Base-by-base conservation (phyloP, 805 yeast genomes). In the Jamesozyma hellenica region DNA sequence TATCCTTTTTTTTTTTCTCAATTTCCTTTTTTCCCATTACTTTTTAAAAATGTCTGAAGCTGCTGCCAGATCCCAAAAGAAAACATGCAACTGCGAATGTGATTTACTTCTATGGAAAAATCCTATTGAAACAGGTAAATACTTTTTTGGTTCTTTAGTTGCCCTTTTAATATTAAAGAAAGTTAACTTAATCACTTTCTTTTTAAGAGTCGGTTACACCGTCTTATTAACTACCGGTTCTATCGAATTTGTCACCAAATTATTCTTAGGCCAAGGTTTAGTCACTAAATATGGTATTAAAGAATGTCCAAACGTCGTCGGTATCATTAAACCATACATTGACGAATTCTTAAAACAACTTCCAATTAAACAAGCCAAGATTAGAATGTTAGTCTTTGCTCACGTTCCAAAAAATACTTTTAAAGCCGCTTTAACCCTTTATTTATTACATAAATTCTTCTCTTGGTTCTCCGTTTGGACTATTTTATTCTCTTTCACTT, bases 221-320 rank as follows among this genome's bases (percentile, higher is more conserved):
- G 76, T 72, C 21, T 69, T 87, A 46, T 65, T 72, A 39, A 48
- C 72, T 23, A 72, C 90, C 36, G 92, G 87, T 38, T 68, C 74
- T 41, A 82, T 79, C 41, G 96, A 88, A 67, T 82, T 79, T 56
- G 68, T 71, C 42, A 82, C 94, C 45, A 81, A 81, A 56, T 52
- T 76, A 32, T 63, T 81, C 49, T 71, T 83, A 36, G 95, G 95
- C 40, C 63, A 63, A 38, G 96, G 96, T 15, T 70, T 88, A 46
- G 79, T 90, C 44, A 73, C 87, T 45, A 75, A 78, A 52, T 77
- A 82, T 70, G 79, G 73, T 60, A 85, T 92, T 14, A 51, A 51
- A 38, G 54, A 55, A 13, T 60, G 64, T 43, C 63, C 63, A 37
- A 53, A 60, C 39, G 46, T 51, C 17, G 63, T 53, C 18, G 63